Base-by-base conservation (phyloP, 2,329 filamentous ascomycete genomes). In the Apiospora kogelbergensis region DNA sequence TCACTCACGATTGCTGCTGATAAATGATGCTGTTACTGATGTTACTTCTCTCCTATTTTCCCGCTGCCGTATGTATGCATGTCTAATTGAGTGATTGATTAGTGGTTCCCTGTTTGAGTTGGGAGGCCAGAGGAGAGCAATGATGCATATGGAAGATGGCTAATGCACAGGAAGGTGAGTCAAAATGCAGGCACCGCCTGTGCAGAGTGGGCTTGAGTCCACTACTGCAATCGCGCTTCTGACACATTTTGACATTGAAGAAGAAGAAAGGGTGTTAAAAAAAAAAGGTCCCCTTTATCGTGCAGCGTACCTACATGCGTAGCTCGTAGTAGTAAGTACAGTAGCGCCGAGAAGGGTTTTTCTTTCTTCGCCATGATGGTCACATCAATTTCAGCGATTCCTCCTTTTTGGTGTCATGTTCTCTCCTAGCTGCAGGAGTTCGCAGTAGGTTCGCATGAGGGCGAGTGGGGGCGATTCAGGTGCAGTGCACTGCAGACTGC, bases 371-470 rank as follows among this genome's bases (percentile, higher is more conserved):
- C 2, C 17, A n/a, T 37, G 26, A 60, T 22, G 53, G 37, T 37
- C 4, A 22, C 5, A 13, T 48, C 22, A 26, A 26, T 57, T 6
- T 30, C 6, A 48, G 15, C 33, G 5, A 20, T 33, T 20, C 17
- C 11, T 57, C 30, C 11, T 33, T 33, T 37, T 45, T 45, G 7
- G 17, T 45, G 17, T 7, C 42, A n/a, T 20, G 17, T 45, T 45
- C 6, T 9, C 9, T 20, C 30, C 30, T 60, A 37, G 53, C 53
- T 60, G 53, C 53, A 60, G 53, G 30, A 60, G 53, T 60, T 60
- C 53, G 53, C 53, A 60, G 53, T 37, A 60, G 53, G 53, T 60
- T 60, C 53, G 53, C 53, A 60, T 60, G 20, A 60, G 53, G 17
- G 37, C n/a, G 30, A 60, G 53, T 60, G 53, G 53, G 53, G 53